phyloP scores from a whole-genome alignment of 352 stramenopile genomes.

The Globisporangium solare region DNA sequence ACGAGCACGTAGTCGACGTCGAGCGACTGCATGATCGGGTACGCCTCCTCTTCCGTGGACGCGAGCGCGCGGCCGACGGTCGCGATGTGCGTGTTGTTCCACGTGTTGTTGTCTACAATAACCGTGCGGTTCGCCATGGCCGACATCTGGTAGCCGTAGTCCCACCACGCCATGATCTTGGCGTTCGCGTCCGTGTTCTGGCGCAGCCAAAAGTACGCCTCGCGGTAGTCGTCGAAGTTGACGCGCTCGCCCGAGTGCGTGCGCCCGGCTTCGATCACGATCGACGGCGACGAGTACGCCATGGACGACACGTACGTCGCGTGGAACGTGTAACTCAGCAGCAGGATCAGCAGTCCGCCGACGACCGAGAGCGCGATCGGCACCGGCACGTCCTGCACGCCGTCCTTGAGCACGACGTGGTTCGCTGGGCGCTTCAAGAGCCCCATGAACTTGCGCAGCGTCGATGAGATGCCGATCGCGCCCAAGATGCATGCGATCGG shows the following conservation, averaged over 20 bases:
- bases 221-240: conserved; percentile 97
- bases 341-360: conserved; percentile 51
- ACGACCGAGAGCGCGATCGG: conserved; percentile 53
- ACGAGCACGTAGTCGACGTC: conserved; percentile 92
- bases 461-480: conserved; percentile 80
- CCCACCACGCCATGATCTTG: conserved; percentile 90
- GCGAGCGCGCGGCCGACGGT: conserved; percentile 89
- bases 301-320: conserved; percentile 87
- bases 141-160: conserved; percentile 92
- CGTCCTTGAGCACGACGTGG: conserved; percentile 44
- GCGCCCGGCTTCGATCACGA: conserved; percentile 87
- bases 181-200: conserved; percentile 88
- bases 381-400: conserved; percentile 61
- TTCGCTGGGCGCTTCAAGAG: conserved; percentile 54
- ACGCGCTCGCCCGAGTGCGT: conserved; percentile 69
- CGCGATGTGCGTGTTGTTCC: conserved; percentile 96
- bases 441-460: conserved; percentile 74
- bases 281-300: conserved; percentile 90
- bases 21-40: conserved; percentile 87
- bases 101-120: conserved; percentile 95
- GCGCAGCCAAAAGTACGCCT: conserved; percentile 90
- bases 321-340: conserved; percentile 88
- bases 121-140: conserved; percentile 89
- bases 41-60: conserved; percentile 82
- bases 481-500: conserved; percentile 91